These are phyloP conservation scores for Boechera stricta DNA, from an alignment of 345 rosid species.

Conservation along the genomic window DNA sequence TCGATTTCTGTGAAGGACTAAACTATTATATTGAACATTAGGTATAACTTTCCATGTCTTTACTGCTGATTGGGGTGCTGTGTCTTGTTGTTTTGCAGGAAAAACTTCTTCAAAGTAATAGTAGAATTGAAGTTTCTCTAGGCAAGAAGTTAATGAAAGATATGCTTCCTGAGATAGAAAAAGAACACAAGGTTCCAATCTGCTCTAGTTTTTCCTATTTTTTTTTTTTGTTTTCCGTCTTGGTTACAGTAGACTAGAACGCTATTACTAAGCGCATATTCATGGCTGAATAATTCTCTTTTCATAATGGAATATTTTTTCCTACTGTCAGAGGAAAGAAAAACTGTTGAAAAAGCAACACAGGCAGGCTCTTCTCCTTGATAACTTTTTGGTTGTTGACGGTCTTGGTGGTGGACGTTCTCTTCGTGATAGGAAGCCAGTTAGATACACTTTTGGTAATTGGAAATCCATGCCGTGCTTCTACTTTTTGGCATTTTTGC, in stretches of 20 bases:
- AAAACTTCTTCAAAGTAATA: slow-evolving; percentile 81
- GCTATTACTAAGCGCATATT: neutral
- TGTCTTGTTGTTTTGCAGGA: slow-evolving; percentile 62
- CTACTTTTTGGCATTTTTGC: neutral
- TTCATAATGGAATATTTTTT: neutral
- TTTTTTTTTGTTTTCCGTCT: neutral
- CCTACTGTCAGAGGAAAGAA: slow-evolving; percentile 42
- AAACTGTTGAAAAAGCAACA: slow-evolving; percentile 77
- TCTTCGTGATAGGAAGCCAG: slow-evolving; percentile 97
- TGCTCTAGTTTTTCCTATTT: slow-evolving; percentile 4
- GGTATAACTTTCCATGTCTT: slow-evolving; percentile 2
- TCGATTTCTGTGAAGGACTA: slow-evolving; percentile 12
- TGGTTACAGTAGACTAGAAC: slow-evolving; percentile 24
- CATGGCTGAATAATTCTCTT: slow-evolving; percentile 19
- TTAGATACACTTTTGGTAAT: slow-evolving; percentile 94
- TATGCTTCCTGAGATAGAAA: slow-evolving; percentile 97
- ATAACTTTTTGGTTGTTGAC: slow-evolving; percentile 74
- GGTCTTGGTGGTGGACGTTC: slow-evolving; percentile 93
- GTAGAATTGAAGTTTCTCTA: slow-evolving; percentile 83
- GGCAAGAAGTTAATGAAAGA: slow-evolving; percentile 91
- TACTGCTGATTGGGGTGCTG: slow-evolving; percentile 10
- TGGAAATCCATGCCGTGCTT: slow-evolving; percentile 20
- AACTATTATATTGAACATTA: slow-evolving; percentile 9
- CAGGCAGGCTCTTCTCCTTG: slow-evolving; percentile 93
- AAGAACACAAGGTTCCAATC: slow-evolving; percentile 83